Conservation (phyloP, 805 yeast genomes). For the Cephaloascus albidus region DNA sequence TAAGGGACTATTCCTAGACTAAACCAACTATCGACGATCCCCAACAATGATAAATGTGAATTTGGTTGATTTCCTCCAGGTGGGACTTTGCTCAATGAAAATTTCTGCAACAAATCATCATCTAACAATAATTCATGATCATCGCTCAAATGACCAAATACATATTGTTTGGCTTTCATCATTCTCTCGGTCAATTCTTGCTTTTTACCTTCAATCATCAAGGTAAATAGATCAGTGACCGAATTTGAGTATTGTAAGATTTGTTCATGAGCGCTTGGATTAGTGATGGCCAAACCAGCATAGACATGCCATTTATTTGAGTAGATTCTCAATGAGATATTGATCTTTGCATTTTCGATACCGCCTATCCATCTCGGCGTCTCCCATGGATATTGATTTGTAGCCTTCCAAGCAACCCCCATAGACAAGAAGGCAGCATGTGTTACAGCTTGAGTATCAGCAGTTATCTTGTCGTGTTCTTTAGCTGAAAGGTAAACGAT, state of each 20-base stretch:
- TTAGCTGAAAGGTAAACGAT: constrained; percentile 70
- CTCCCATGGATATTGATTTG: constrained; percentile 87
- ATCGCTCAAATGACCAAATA: constrained; percentile 58
- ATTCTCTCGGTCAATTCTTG: constrained; percentile 53
- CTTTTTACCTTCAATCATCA: constrained; percentile 66
- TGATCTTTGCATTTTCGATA: constrained; percentile 90
- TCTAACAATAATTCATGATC: constrained; percentile 61
- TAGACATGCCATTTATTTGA: constrained; percentile 97
- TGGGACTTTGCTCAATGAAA: constrained; percentile 64
- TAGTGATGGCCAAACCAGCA: constrained; percentile 94
- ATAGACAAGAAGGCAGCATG: constrained; percentile 95
- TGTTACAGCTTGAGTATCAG: constrained; percentile 97
- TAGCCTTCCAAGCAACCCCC: constrained; percentile 93
- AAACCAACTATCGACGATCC: constrained; percentile 92
- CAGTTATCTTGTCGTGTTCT: constrained; percentile 91
- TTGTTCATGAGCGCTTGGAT: constrained; percentile 90
- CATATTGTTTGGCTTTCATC: constrained; percentile 57
- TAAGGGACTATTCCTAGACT: constrained; percentile 81
- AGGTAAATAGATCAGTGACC: constrained; percentile 69
- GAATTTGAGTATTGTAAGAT: constrained; percentile 83
- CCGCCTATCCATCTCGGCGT: constrained; percentile 85
- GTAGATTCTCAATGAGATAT: constrained; percentile 82
- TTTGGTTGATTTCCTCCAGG: constrained; percentile 61
- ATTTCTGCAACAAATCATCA: constrained; percentile 69
- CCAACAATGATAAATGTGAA: constrained; percentile 80